Conservation (phyloP, 129 eudicot genomes). For the Ambrosia artemisiifolia region DNA sequence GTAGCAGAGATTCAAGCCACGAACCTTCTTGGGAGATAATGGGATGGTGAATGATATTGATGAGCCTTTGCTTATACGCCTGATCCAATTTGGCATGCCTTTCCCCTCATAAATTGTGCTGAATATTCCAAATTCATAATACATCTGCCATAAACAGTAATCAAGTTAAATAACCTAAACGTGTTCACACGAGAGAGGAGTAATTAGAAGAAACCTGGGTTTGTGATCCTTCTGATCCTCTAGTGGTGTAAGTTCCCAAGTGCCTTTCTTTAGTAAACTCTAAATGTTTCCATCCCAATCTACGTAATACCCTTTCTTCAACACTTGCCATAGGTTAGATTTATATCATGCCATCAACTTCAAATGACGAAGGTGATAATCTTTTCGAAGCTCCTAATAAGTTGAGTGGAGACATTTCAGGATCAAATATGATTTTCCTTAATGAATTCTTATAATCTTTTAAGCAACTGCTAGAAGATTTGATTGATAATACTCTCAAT, state of each 20-base stretch:
- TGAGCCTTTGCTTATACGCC: not conserved
- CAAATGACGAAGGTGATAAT: not conserved
- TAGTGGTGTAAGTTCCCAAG: not conserved
- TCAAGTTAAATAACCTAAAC: not conserved
- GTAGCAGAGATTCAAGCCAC: not conserved
- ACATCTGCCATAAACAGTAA: not conserved
- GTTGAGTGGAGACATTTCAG: slow-evolving; percentile 8
- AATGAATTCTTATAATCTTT: not conserved
- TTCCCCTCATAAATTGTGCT: not conserved
- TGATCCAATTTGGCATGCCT: slow-evolving; percentile 7
- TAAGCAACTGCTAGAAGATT: not conserved
- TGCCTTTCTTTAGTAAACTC: not conserved
- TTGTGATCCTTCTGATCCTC: not conserved
- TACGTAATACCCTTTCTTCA: not conserved
- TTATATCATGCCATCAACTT: slow-evolving; percentile 3
- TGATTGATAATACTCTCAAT: not conserved
- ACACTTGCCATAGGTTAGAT: slow-evolving; percentile 2
- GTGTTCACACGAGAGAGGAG: too few species aligned
- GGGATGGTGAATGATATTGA: slow-evolving; percentile 15
- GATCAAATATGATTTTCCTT: slow-evolving; percentile 14
- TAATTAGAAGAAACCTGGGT: not conserved
- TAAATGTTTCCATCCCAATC: slow-evolving; percentile 13
- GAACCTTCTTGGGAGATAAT: slow-evolving; percentile 1
- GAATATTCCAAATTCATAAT: not conserved
- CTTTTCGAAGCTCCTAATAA: not conserved